Evolutionary conservation across 169 alveolate species (phyloP).

Genomic region (Theileria equi): DNA sequence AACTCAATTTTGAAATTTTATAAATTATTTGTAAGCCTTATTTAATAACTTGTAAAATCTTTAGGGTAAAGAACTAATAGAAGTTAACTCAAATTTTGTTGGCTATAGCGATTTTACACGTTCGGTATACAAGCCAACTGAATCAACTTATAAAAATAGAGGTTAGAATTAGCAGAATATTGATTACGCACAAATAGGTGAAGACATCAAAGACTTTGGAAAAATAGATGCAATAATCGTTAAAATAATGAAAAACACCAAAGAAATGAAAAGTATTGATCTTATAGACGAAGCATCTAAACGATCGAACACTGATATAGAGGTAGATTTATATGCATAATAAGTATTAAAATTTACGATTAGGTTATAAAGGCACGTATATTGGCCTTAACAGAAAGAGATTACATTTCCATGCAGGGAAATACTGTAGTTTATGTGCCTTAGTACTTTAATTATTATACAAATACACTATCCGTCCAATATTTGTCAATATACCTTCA

Average conservation of each 20-base stretch:
- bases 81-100: not conserved
- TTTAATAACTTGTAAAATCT: not conserved
- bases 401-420: not conserved
- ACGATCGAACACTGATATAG: too few species aligned
- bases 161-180: not conserved
- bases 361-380: slow-evolving; percentile 19
- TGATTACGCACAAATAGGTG: not conserved
- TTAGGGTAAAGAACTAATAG: slow-evolving; percentile 7
- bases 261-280: slow-evolving; percentile 2
- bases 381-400: not conserved
- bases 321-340: too few species aligned
- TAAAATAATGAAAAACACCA: slow-evolving; percentile 15
- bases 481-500: slow-evolving; percentile 11
- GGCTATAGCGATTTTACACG: not conserved
- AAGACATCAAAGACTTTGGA: not conserved
- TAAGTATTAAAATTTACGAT: not conserved
- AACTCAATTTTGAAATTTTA: not conserved
- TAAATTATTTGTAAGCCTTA: not conserved
- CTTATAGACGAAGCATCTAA: not conserved
- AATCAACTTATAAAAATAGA: not conserved
- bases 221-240: slow-evolving; percentile 12
- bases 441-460: not conserved
- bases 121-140: too few species aligned
- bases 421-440: slow-evolving; percentile 4
- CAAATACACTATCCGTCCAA: slow-evolving; percentile 5